Evolutionary conservation across 345 rosid species (phyloP).

Genomic region (Excoecaria agallocha): DNA sequence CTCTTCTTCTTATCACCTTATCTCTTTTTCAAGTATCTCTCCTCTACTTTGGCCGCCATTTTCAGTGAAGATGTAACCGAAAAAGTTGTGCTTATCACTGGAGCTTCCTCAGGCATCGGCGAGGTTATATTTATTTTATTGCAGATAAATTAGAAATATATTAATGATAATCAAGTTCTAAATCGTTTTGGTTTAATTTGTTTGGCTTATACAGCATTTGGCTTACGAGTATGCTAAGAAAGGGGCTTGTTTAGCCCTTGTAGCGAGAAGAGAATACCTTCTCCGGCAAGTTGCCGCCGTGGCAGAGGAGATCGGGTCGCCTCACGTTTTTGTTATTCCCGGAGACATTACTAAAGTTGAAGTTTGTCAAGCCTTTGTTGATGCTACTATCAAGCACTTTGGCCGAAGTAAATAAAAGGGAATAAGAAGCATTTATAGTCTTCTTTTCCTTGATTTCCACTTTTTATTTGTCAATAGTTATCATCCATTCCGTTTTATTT

Average conservation of each 20-base stretch:
- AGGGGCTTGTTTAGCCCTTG: conserved; percentile 42
- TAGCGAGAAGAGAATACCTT: conserved; percentile 30
- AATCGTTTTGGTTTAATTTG: not conserved
- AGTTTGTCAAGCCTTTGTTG: conserved; percentile 30
- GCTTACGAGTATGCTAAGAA: conserved; percentile 40
- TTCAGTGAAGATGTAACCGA: conserved; percentile 52
- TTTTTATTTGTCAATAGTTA: not conserved
- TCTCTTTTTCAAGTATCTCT: conserved; percentile 32
- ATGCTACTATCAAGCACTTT: conserved; percentile 25
- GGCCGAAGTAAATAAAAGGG: conserved; percentile 26
- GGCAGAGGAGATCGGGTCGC: conserved; percentile 34
- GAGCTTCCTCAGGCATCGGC: conserved; percentile 72
- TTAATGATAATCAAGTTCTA: not conserved
- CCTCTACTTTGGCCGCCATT: conserved; percentile 21
- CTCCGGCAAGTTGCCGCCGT: conserved; percentile 22
- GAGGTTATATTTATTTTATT: conserved; percentile 31
- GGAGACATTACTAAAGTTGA: conserved; percentile 30
- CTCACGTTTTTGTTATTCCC: conserved; percentile 24
- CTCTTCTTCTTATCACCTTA: conserved; percentile 43
- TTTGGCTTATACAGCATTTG: conserved; percentile 28
- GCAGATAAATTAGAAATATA: no score
- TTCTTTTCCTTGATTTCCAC: not conserved
- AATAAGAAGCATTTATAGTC: no score
- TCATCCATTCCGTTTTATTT: not conserved
- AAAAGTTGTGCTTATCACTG: conserved; percentile 61